phyloP scores from a whole-genome alignment of 2,329 filamentous ascomycete genomes.

The Pseudopyricularia javanii region DNA sequence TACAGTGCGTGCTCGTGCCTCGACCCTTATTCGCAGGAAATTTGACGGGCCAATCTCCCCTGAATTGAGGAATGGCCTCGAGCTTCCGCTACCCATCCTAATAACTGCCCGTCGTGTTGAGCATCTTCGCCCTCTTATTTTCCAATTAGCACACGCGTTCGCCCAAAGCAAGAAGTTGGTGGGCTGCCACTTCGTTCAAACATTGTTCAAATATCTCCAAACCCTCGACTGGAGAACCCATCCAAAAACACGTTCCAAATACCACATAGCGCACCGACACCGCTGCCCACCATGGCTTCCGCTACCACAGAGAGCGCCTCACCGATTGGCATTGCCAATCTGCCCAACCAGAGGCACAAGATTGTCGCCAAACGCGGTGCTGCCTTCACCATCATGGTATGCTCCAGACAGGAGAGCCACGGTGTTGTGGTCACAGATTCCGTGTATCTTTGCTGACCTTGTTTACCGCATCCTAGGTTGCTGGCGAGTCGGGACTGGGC shows the following conservation, averaged over 20 bases:
- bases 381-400: slow-evolving; percentile 97
- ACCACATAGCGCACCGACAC: background rate
- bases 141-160: background rate
- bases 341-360: slow-evolving; percentile 64
- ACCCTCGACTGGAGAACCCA: background rate
- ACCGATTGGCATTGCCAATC: slow-evolving; percentile 63
- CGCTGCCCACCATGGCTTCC: slow-evolving; percentile 39
- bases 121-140: background rate
- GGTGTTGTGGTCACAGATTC: slow-evolving; percentile 16
- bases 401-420: slow-evolving; percentile 9
- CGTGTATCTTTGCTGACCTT: slow-evolving; percentile 4
- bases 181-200: background rate
- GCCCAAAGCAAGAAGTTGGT: background rate
- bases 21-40: slow-evolving; percentile 12
- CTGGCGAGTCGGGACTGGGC: slow-evolving; percentile 94
- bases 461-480: slow-evolving; percentile 48
- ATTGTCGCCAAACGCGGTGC: slow-evolving; percentile 77
- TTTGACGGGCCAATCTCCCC: slow-evolving; percentile 9
- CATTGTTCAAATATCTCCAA: background rate
- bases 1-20: slow-evolving; percentile 5
- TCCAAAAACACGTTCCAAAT: background rate
- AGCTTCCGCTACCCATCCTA: slow-evolving; percentile 8
- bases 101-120: slow-evolving; percentile 2
- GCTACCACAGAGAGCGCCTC: slow-evolving; percentile 47
- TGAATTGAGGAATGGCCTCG: slow-evolving; percentile 6